phyloP scores from a whole-genome alignment of 169 alveolate genomes.

The Cyclospora cayetanensis region DNA sequence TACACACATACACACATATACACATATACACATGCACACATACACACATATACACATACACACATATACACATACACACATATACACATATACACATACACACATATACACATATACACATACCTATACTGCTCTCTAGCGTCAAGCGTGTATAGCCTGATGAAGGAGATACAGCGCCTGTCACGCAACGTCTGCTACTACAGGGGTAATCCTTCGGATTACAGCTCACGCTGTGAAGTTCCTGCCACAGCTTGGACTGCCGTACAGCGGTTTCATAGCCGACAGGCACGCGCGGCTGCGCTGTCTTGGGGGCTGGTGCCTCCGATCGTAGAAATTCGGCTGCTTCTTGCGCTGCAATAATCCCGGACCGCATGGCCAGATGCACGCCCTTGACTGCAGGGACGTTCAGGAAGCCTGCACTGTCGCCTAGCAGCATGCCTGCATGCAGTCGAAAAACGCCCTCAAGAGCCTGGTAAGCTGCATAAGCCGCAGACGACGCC shows the following conservation, averaged over 20 bases:
- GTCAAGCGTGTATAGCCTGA: neutral
- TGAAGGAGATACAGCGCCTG: too few species aligned
- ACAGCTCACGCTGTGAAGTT: too few species aligned
- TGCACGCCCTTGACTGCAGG: conserved; percentile 83
- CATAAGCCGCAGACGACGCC: neutral
- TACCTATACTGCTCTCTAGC: neutral
- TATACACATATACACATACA: neutral
- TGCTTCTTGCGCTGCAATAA: conserved; percentile 87
- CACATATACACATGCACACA: neutral
- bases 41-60: neutral
- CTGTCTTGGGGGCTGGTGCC: too few species aligned
- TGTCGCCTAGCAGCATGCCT: conserved; percentile 86
- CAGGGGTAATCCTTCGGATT: too few species aligned
- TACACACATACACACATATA: too few species aligned
- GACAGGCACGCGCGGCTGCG: too few species aligned
- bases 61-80: too few species aligned
- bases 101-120: neutral
- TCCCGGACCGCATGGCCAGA: conserved; percentile 83
- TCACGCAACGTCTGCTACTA: too few species aligned
- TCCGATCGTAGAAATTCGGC: too few species aligned
- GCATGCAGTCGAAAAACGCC: neutral
- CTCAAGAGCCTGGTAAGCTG: neutral
- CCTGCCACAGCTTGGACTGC: too few species aligned
- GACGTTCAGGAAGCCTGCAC: conserved; percentile 89
- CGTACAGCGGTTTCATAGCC: too few species aligned